Evolutionary conservation across 495 filamentous ascomycete species (phyloP), one percentile per base, ranked within the genome.

Genomic region (Daldinia decipiens): DNA sequence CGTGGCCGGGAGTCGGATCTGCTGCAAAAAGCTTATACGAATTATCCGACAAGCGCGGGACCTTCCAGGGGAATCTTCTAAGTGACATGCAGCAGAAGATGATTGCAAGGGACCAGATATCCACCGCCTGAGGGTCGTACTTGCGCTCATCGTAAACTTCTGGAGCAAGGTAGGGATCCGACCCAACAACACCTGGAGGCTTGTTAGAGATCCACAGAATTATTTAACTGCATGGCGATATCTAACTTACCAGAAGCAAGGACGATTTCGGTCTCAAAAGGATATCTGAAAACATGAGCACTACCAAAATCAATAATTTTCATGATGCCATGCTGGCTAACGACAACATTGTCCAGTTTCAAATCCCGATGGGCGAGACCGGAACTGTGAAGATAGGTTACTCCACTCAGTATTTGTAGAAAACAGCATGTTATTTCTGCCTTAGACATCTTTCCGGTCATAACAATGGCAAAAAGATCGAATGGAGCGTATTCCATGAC

Each of bases 291-390:
- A 52, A 99, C 94, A 63, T 93, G 94, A 4, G 95, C 94, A 81
- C 95, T 98, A 59, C 95, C 95, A 82, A 99, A 99, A 78, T 99
- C 95, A 68, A 99, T 99, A 56, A 99, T 91, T 81, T 99, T 99
- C 92, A 99, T 97, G 68, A 99, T 98, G n/a, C 95, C 95, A 71
- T 90, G 87, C 73, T 97, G 92, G 72, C 94, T 98, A 54, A 99
- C 93, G 52, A 99, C 95, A 15, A 99, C 95, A 72, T 99, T 99
- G 80, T 99, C 95, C 73, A 99, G 79, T 78, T 99, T 99, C 70
- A 99, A 77, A 86, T 99, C 95, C 29, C 95, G 89, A 82, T 99
- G 95, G 12, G 96, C 93, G 39, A 99, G 82, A 6, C 95, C 95
- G 91, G 97, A 97, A 74, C 91, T 91, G 77, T 99, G 95, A 64